phyloP scores from a whole-genome alignment of 2,329 filamentous ascomycete genomes.

The Fusarium miscanthi region DNA sequence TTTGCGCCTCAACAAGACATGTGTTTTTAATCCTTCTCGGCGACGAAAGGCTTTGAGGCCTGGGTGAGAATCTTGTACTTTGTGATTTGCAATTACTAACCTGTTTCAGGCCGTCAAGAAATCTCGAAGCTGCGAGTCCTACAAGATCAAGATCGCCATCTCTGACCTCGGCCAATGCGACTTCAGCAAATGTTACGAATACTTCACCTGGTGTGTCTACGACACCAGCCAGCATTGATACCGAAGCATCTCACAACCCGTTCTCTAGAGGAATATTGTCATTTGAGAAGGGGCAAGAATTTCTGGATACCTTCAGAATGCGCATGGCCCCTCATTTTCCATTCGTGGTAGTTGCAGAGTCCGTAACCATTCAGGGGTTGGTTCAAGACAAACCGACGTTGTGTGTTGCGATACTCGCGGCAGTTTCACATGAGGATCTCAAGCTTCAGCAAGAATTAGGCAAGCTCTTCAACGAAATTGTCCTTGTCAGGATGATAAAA shows the following conservation, averaged over 20 bases:
- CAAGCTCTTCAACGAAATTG: slow-evolving; percentile 44
- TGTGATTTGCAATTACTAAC: neutral
- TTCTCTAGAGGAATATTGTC: slow-evolving; percentile 40
- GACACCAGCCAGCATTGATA: slow-evolving; percentile 25
- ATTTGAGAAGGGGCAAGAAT: slow-evolving; percentile 40
- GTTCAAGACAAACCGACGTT: slow-evolving; percentile 39
- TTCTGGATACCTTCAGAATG: slow-evolving; percentile 40
- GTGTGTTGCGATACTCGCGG: slow-evolving; percentile 47
- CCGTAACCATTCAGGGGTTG: slow-evolving; percentile 33
- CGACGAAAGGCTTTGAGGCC: slow-evolving; percentile 40
- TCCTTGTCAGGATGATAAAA: slow-evolving; percentile 37
- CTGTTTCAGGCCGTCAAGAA: slow-evolving; percentile 16
- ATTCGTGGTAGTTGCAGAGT: slow-evolving; percentile 43
- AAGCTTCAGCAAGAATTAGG: slow-evolving; percentile 43
- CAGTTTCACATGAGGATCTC: slow-evolving; percentile 36
- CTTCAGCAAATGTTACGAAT: slow-evolving; percentile 11
- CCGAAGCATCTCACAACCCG: slow-evolving; percentile 34
- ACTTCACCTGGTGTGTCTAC: slow-evolving; percentile 1
- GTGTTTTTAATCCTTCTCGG: slow-evolving; percentile 48
- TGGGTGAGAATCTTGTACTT: slow-evolving; percentile 13
- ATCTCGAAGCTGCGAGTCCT: slow-evolving; percentile 19
- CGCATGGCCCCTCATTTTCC: slow-evolving; percentile 47
- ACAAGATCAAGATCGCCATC: slow-evolving; percentile 32
- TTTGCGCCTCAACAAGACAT: slow-evolving; percentile 48
- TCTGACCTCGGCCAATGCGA: slow-evolving; percentile 7